Evolutionary conservation across 139 green algal genomes (phyloP), one percentile per base, ranked within the genome.

Genomic region (Nannochloris sp.): DNA sequence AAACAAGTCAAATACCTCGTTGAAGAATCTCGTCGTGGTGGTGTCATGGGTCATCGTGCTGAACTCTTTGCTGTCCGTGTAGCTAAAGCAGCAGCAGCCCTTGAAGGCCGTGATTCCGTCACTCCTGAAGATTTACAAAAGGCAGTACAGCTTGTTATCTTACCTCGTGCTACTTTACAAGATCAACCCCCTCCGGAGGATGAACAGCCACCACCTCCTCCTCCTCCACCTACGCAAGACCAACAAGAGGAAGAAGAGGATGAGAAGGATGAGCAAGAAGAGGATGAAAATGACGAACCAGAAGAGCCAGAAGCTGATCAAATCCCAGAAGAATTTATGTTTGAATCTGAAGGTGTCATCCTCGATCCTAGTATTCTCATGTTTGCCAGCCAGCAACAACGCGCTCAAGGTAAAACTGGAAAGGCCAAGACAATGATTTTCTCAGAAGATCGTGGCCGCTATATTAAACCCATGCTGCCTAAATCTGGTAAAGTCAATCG

Each of bases 391-490:
- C 61, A 85, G 72, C 90, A 96, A 75, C 89, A 97, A 81, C 77
- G 83, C 12, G 80, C 84, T n/a, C 80, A 92, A 71, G 94, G 94
- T 4, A 85, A 87, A 37, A 83, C 77, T 8, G 94, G 94, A 9
- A 75, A 83, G n/a, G 84, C 94, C 56, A 99, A 99, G 77, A 95
- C 85, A 37, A 72, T 99, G 39, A 99, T 99, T 68, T 99, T 98
- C 86, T 89, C 64, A 6, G 90, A 96, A 33, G 87, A 96, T 72
- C 72, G 88, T 34, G 87, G 88, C 13, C 75, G 85, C 36, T 86
- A 99, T 89, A 97, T 99, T 80, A 99, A 99, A 84, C 94, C 94
- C 53, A 97, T 99, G 89, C 72, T 99, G 9, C 94, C 94, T 48
- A 97, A 95, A 82, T 75, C 74, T 63, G 56, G 15, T 61, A 85